Evolutionary conservation across 805 yeast species (phyloP).

Genomic region (Kockiozyma suomiensis): DNA sequence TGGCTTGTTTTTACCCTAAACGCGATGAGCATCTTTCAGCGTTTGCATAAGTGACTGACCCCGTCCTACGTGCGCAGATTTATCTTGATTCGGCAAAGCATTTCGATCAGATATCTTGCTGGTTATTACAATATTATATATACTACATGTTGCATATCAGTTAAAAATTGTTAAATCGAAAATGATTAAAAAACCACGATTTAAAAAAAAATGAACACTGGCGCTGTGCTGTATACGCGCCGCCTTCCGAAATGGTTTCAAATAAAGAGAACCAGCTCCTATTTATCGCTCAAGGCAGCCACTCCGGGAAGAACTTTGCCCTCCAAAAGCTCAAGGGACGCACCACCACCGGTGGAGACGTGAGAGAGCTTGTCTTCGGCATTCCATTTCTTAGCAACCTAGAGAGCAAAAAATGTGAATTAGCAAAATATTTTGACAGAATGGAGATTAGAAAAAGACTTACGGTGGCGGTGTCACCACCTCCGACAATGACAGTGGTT

Average conservation of each 20-base stretch:
- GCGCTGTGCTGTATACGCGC: too few relatives aligned
- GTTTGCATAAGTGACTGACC: too few relatives aligned
- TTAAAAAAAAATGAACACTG: too few relatives aligned
- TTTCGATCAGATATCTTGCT: too few relatives aligned
- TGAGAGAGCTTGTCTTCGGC: conserved; percentile 95
- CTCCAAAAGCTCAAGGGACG: conserved; percentile 96
- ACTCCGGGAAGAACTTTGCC: conserved; percentile 99
- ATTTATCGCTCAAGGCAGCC: conserved; percentile 80
- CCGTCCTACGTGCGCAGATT: too few relatives aligned
- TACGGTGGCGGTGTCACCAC: conserved; percentile 97
- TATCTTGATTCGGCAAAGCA: too few relatives aligned
- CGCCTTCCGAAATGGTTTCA: not conserved
- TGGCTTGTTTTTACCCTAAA: not conserved
- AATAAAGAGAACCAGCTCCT: conserved; percentile 12
- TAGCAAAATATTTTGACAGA: not conserved
- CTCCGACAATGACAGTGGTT: conserved; percentile 94
- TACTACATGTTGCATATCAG: too few relatives aligned
- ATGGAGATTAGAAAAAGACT: not conserved
- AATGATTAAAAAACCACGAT: too few relatives aligned
- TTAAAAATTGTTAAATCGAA: too few relatives aligned
- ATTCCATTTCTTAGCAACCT: conserved; percentile 92
- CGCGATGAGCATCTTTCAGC: not conserved
- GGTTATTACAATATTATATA: too few relatives aligned
- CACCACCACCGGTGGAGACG: conserved; percentile 99
- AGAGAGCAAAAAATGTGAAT: not conserved